Conservation (phyloP, 192 early-diverging fungal species). For the Coemansia sp. region DNA sequence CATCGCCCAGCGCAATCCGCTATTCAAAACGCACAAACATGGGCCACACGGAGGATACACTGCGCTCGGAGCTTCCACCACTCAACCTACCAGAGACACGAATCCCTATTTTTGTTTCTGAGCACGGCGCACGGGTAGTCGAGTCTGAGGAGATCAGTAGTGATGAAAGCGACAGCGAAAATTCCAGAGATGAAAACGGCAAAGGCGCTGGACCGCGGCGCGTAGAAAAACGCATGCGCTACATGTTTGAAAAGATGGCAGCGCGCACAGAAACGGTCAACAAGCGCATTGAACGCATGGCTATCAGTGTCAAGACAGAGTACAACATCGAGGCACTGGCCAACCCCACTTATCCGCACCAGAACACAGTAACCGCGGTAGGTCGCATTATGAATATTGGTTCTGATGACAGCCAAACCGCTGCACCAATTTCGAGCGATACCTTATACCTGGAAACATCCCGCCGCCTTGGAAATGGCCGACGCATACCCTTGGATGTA, state of each 20-base stretch:
- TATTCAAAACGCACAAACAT: constrained; percentile 40
- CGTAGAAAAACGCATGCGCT: constrained; percentile 40
- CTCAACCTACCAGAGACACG: constrained; percentile 15
- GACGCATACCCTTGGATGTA: constrained; percentile 67
- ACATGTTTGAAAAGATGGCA: constrained; percentile 52
- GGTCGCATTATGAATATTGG: constrained; percentile 79
- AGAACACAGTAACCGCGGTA: constrained; percentile 65
- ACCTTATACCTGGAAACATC: constrained; percentile 82
- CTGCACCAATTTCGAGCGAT: constrained; percentile 32
- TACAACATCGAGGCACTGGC: constrained; percentile 52
- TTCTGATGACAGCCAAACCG: constrained; percentile 60
- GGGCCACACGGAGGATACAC: constrained; percentile 36
- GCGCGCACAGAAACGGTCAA: constrained; percentile 43
- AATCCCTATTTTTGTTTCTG: constrained; percentile 5
- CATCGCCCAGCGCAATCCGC: constrained; percentile 47
- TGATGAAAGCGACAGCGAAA: constrained; percentile 26
- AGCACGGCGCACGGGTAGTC: constrained; percentile 6
- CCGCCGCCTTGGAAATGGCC: constrained; percentile 68
- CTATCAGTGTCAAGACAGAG: constrained; percentile 38
- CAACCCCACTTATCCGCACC: constrained; percentile 54
- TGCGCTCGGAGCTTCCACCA: constrained; percentile 32
- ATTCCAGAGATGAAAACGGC: background rate
- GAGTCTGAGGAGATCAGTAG: constrained; percentile 8
- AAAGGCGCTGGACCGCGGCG: background rate
- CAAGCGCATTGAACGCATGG: constrained; percentile 52